Evolutionary conservation across 352 stramenopile species (phyloP), one percentile per base, ranked within the genome.

Genomic region (Phytophthora podocarpi): DNA sequence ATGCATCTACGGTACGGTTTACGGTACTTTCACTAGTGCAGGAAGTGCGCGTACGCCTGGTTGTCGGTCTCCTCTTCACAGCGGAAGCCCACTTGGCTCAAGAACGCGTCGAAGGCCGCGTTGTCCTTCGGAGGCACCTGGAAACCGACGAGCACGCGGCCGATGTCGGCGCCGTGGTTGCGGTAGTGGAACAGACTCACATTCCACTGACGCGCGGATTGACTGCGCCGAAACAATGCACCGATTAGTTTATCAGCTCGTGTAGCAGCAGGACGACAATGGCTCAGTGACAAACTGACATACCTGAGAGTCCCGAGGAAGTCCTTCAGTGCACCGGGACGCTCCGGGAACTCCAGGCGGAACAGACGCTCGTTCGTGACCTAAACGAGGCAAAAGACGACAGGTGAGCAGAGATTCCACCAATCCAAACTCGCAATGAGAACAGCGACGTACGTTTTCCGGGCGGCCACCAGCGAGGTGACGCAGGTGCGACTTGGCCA

Each of bases 101-200:
- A 58, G 60, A 95, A 96, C 23, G 65, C 50, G 7, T 64, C 27
- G 58, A 96, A 96, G 5, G 72, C 65, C 3, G 46, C 70, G 27
- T 87, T 66, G n/a, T 94, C 78, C 7, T 46, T 53, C 1, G 70
- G 52, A 4, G 82, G 74, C 11, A 98, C 96, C 70, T 99, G 96
- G 67, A 99, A 96, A 4, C 93, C 97, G 0, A 99, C 97, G 7
- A 99, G 76, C 23, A 99, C 97, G 37, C 96, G 86, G 30, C 97
- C 97, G 71, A 99, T 98, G 64, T 99, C 97, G 67, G 97, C 96
- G 49, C 97, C 97, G 66, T 99, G 96, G 74, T 99, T 99, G 56
- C 97, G 84, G 66, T 99, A 99, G 74, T 99, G 97, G 74, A 99
- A 99, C 9, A 99, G 82, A 61, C 91, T 98, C 41, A 99, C 88